A percentile compares a stretch with the other conserved stretches of the same genome.
Evolutionary conservation across 2,329 filamentous ascomycete genomes (phyloP).

Genomic region (Dichotomopilus funicola): DNA sequence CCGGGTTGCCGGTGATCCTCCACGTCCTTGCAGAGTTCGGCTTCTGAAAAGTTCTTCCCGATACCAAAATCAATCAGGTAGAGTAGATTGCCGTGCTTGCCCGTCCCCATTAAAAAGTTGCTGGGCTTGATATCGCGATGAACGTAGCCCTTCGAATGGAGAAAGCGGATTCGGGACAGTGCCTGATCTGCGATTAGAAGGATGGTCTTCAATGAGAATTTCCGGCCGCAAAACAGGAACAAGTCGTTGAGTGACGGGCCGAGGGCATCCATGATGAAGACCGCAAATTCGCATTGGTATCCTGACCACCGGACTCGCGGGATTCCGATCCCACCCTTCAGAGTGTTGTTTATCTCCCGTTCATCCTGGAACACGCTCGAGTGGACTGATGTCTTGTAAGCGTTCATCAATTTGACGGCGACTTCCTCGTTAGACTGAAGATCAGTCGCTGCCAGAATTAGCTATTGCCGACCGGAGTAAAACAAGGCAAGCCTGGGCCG

Average conservation of each 20-base stretch:
- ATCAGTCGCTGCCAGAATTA: no score
- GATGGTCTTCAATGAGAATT: constrained; percentile 96
- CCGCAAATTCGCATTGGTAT: not conserved
- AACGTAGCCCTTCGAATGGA: constrained; percentile 98
- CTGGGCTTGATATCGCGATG: constrained; percentile 99
- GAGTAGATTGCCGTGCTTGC: constrained; percentile 96
- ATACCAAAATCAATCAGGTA: constrained; percentile 98
- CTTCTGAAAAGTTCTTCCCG: constrained; percentile 79
- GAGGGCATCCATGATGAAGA: not conserved
- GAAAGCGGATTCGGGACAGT: constrained; percentile 97
- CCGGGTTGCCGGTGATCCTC: not conserved
- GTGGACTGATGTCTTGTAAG: no score
- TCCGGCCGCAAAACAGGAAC: constrained; percentile 43
- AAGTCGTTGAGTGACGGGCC: not conserved
- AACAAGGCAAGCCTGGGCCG: no score
- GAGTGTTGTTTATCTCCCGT: no score
- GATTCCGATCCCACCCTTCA: not conserved
- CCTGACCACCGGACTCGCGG: not conserved
- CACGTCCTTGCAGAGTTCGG: not conserved
- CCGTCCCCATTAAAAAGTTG: constrained; percentile 98
- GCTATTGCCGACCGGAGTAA: no score
- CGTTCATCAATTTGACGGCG: no score
- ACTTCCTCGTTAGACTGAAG: no score
- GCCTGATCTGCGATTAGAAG: constrained; percentile 91
- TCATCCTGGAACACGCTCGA: no score